phyloP scores from a whole-genome alignment of 2,329 filamentous ascomycete genomes.

The Colletotrichum tamarilloi region DNA sequence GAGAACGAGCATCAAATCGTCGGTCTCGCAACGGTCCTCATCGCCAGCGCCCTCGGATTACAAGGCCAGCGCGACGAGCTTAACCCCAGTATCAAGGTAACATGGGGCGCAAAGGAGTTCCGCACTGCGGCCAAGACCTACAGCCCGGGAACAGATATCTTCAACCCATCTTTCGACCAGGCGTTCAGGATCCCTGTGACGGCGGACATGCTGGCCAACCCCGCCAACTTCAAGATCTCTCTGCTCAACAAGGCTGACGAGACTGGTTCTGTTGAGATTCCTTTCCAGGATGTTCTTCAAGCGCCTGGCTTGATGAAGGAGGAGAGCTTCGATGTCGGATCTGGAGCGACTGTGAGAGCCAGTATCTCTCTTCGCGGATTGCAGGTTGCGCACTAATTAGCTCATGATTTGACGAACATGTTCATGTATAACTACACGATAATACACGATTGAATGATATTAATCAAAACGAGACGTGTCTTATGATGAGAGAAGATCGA shows the following conservation, averaged over 20 bases:
- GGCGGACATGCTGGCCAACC: conserved; percentile 42
- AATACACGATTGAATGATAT: neutral
- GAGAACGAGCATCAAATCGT: conserved; percentile 45
- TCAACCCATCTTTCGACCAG: conserved; percentile 59
- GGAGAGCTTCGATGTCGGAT: conserved; percentile 48
- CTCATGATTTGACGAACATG: neutral
- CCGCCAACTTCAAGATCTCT: conserved; percentile 45
- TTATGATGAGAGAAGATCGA: neutral
- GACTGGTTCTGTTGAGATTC: conserved; percentile 47
- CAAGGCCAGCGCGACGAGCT: conserved; percentile 54
- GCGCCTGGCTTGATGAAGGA: conserved; percentile 45
- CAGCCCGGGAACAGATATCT: conserved; percentile 57
- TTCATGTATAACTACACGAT: neutral
- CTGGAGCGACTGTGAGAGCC: conserved; percentile 47
- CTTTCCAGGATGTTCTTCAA: conserved; percentile 47
- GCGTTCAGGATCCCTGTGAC: conserved; percentile 55
- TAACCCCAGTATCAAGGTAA: conserved; percentile 57
- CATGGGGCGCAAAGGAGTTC: conserved; percentile 54
- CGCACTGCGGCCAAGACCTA: conserved; percentile 54
- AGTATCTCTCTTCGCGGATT: conserved; percentile 48
- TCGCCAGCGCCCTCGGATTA: conserved; percentile 55
- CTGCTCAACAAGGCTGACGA: conserved; percentile 49
- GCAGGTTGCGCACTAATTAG: conserved; percentile 31
- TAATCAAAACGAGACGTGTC: too few species aligned
- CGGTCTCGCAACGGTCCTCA: conserved; percentile 55